These are phyloP conservation scores for Hippophae rhamnoides DNA, from an alignment of 306 rosid species.

Conservation along the genomic window DNA sequence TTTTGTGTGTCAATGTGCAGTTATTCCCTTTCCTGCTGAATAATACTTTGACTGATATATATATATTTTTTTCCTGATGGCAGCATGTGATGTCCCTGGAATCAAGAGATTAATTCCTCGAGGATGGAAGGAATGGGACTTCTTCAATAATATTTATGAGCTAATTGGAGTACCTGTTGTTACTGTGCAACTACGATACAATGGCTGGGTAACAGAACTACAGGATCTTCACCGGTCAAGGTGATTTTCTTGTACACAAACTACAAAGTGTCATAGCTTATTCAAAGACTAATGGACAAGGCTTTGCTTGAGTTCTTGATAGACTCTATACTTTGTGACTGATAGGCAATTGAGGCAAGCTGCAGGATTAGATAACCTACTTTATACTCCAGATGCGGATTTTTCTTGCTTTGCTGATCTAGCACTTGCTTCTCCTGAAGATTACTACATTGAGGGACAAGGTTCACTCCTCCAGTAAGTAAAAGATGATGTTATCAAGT, in stretches of 20 bases:
- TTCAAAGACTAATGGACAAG: neutral
- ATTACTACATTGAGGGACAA: conserved; percentile 91
- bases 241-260: conserved; percentile 32
- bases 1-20: no score
- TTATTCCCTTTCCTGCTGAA: no score
- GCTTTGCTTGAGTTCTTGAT: conserved; percentile 19
- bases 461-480: conserved; percentile 97
- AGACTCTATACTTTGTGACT: conserved; percentile 26
- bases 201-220: conserved; percentile 96
- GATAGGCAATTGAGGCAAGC: conserved; percentile 71
- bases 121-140: conserved; percentile 63
- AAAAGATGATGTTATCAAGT: neutral
- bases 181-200: conserved; percentile 96
- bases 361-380: conserved; percentile 85
- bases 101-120: conserved; percentile 78
- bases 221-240: conserved; percentile 90
- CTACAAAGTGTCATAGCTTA: neutral
- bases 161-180: conserved; percentile 95
- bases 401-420: conserved; percentile 97
- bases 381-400: conserved; percentile 97
- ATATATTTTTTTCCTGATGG: conserved; percentile 22
- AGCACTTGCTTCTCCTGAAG: conserved; percentile 88
- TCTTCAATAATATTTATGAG: conserved; percentile 74
- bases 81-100: conserved; percentile 99
- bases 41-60: neutral